Base-by-base conservation (phyloP, 2,329 filamentous ascomycete genomes). In the Daldinia sp. region DNA sequence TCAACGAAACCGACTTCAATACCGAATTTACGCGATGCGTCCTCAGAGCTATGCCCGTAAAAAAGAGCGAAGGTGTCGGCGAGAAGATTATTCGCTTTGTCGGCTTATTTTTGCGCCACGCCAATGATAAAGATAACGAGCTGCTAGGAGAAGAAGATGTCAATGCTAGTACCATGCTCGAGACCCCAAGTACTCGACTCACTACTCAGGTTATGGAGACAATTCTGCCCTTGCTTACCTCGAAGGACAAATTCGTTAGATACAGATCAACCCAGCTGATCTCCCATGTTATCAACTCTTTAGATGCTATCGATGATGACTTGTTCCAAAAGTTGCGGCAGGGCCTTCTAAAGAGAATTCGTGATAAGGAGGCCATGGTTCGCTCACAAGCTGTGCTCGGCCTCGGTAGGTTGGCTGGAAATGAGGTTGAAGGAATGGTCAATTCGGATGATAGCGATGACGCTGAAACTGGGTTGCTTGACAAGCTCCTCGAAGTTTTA, bases 351-450 rank as follows among this genome's bases (percentile, higher is more conserved):
- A 96, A 91, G 78, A 86, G 95, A 30, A 90, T 98, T 51, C 88
- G 93, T 68, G 95, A 99, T 78, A 98, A 97, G 78, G 95, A 99
- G 75, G 87, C 93, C 5, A 91, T 94, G 75, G 93, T 99, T 7
- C 88, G 95, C 62, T 89, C 95, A 4, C 95, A 99, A 76, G 95
- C 95, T 5, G 93, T 97, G 0, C 83, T 97, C 65, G 94, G 94
- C 3, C 83, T 99, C n/a, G 92, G 92, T 5, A 86, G 93, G 29
- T 82, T 98, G 52, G 92, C 93, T 5, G 90, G 90, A 19, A 92
- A 93, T 70, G 88, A 91, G 68, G 86, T 90, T 3, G 90, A 91
- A 57, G 90, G 87, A 9, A 87, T 87, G 69, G 85, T 84, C 32
- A 85, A 91, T 66, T 86, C 89, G 9, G 90, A 93, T 45, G 88